phyloP scores from a whole-genome alignment of 768 basidiomycete genomes.

The Calocybe indica region DNA sequence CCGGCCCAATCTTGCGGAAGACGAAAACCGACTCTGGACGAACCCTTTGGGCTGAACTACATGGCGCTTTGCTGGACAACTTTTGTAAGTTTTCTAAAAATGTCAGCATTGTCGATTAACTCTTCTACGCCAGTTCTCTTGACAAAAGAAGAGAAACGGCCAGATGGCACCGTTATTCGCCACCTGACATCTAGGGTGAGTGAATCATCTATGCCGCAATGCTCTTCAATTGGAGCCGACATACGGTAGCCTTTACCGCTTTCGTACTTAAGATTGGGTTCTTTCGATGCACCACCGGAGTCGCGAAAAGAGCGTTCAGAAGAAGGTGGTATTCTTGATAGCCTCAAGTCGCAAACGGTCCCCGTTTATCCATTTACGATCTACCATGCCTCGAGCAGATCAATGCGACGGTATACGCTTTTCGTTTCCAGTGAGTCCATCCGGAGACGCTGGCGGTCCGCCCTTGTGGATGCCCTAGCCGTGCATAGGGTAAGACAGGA shows the following conservation, averaged over 20 bases:
- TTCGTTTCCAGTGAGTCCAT: conserved; percentile 53
- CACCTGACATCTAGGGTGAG: conserved; percentile 63
- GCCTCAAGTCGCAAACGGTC: conserved; percentile 43
- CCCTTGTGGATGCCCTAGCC: conserved; percentile 55
- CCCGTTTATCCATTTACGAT: conserved; percentile 73
- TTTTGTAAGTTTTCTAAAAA: conserved; percentile 44
- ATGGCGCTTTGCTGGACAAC: conserved; percentile 68
- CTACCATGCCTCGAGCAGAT: conserved; percentile 57
- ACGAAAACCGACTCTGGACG: conserved; percentile 65
- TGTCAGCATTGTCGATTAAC: conserved; percentile 2
- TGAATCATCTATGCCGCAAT: background rate
- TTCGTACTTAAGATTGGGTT: conserved; percentile 68
- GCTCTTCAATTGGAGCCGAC: conserved; percentile 1
- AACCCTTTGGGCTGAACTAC: conserved; percentile 65
- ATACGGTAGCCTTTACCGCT: conserved; percentile 68
- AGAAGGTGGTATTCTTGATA: conserved; percentile 52
- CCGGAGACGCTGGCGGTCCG: conserved; percentile 58
- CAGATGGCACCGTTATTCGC: conserved; percentile 42
- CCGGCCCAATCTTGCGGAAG: conserved; percentile 57
- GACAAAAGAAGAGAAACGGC: conserved; percentile 51
- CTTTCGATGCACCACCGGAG: conserved; percentile 57
- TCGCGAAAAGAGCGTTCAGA: conserved; percentile 57
- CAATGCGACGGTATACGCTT: conserved; percentile 63
- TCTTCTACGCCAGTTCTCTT: conserved; percentile 47
- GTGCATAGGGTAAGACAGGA: conserved; percentile 63